Evolutionary conservation across 163 green algal genomes (phyloP), one percentile per base, ranked within the genome.

Genomic region (Scenedesmus sp.): DNA sequence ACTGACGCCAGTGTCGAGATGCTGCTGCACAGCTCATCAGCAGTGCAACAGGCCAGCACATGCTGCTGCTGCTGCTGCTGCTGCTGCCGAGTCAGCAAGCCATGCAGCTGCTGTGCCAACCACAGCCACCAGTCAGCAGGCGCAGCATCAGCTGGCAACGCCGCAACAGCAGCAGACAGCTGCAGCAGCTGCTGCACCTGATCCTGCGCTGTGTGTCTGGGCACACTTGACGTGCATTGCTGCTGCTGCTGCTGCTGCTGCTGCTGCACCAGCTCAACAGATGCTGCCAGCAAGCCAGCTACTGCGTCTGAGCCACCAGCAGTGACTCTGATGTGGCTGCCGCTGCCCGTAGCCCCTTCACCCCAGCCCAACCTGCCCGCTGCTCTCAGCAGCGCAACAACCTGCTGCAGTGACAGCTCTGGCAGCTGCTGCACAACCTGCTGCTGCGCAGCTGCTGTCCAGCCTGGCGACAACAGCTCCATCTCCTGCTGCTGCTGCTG

Each of bases 381-480:
- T 56, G 85, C 46, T 30, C 68, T 56, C 30, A 90, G 70, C 70
- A 90, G 70, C 16, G 20, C 13, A 12, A 33, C 33, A 33, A 83
- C 4, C 15, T 90, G 72, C 12, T 42, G 13, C 46, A 90, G 72
- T 9, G 44, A 78, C 33, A 90, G 72, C 43, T 76, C 18, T 16
- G 85, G 85, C 72, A 90, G 46, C 70, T 44, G 42, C 65, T 43
- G 46, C 30, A 84, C 3, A 33, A 90, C 85, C 70, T 90, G 70
- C 85, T 76, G 72, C 85, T 90, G 85, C 85, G 85, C 78, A 5
- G 72, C 72, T 26, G 49, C 72, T 44, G 49, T 43, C 85, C 85
- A 90, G 3, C 35, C 70, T n/a, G 70, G 44, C 37, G 46, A 26
- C 30, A 90, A 18, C 33, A 51, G 3, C 15, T 79, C 70, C 49